phyloP scores from a whole-genome alignment of 129 eudicot species.

The Escallonia herrerae region DNA sequence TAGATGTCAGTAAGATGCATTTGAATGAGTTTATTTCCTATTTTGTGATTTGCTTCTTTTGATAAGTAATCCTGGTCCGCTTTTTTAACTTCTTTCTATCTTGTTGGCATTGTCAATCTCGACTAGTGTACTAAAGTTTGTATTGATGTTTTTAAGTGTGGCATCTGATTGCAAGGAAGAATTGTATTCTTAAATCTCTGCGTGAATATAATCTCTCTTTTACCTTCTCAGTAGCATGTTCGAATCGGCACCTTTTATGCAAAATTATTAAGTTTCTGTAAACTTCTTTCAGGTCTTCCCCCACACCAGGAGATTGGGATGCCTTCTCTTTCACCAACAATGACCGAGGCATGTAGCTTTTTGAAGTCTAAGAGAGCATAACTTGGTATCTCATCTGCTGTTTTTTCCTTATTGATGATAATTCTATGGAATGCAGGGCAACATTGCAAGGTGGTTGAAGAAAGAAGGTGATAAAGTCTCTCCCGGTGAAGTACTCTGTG shows the following conservation, averaged over 20 bases:
- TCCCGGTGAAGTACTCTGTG: constrained; percentile 97
- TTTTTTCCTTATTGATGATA: background rate
- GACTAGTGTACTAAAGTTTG: background rate
- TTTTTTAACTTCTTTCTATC: background rate
- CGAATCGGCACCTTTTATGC: background rate
- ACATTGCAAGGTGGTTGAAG: constrained; percentile 97
- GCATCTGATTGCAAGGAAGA: background rate
- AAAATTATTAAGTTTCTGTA: constrained; percentile 3
- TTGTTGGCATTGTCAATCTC: background rate
- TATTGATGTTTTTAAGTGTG: background rate
- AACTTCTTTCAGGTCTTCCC: constrained; percentile 65
- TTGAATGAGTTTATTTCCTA: no score
- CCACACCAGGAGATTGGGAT: constrained; percentile 94
- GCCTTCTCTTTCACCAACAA: constrained; percentile 99
- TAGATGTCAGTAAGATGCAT: no score
- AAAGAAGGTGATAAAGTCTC: constrained; percentile 94
- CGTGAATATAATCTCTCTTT: background rate
- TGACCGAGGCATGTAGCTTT: constrained; percentile 63
- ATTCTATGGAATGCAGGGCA: constrained; percentile 53
- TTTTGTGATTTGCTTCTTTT: background rate
- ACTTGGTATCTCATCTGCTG: constrained; percentile 1
- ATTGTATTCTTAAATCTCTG: background rate
- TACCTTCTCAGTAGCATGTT: background rate
- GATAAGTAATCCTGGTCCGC: background rate
- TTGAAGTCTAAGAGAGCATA: constrained; percentile 12